Evolutionary conservation across 1,139 yeast genomes (phyloP), one percentile per base, ranked within the genome.

Genomic region (Debaryomycetaceae sp.): DNA sequence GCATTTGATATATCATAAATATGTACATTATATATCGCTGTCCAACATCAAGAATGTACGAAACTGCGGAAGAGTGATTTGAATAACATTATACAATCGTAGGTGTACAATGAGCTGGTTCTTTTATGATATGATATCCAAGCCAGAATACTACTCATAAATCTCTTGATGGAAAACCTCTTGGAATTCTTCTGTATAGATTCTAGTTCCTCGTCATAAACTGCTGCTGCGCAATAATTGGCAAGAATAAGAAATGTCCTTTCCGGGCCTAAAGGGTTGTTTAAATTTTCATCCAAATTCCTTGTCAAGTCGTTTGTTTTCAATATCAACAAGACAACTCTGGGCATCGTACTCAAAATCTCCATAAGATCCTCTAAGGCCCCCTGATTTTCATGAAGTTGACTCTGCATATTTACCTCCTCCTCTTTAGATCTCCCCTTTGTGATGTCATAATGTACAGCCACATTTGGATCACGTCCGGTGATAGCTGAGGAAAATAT

Each of bases 301-400:
- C 99, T 75, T 0, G 96, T 90, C 47, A 95, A 72, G 68, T 95
- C 99, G 60, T 95, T 93, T 0, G 99, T 95, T 61, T 95, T 95
- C 56, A 95, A 71, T 45, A 95, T 87, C 51, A 93, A 74, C 39
- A 95, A 66, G 24, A 93, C 96, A 31, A 91, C 81, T 42, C 93
- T 72, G 2, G 99, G 99, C 71, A 95, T 81, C 22, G 78, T 72
- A 24, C 93, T 81, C 42, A 95, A 71, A 45, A 95, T 77, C 20
- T 78, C 73, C 96, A 95, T 91, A 55, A 95, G 70, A 54, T 85
- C 86, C 41, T 84, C 80, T 34, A 95, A 62, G 7, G 90, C 68
- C 0, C 84, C 86, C 6, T 81, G 81, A 9, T 77, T 75, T 6
- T 79, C 63, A 17, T 67, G 68, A 41, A 91, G 61, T 14, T 85